phyloP scores from a whole-genome alignment of 2,329 filamentous ascomycete species.

The Neodidymelliopsis sp. region DNA sequence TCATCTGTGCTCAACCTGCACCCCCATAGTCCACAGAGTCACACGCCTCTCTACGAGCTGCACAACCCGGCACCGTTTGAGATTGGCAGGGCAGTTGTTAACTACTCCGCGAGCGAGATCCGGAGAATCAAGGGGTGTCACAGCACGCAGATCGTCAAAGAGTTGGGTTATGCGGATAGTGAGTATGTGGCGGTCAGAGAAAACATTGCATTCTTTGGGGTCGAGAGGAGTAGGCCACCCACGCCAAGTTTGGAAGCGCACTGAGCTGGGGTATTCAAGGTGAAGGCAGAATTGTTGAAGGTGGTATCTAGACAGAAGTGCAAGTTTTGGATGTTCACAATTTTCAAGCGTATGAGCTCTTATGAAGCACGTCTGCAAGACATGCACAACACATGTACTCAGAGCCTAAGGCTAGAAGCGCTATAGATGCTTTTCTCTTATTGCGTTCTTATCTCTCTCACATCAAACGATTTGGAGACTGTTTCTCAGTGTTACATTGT shows the following conservation, averaged over 20 bases:
- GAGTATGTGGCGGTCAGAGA: slow-evolving; percentile 92
- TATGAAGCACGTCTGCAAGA: no score
- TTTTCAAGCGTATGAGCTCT: no score
- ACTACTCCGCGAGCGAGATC: slow-evolving; percentile 90
- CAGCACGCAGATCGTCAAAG: slow-evolving; percentile 78
- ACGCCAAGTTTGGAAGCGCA: slow-evolving; percentile 49
- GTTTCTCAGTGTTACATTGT: no score
- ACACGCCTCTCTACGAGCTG: slow-evolving; percentile 38
- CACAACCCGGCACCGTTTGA: slow-evolving; percentile 62
- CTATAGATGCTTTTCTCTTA: no score
- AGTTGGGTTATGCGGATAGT: slow-evolving; percentile 91
- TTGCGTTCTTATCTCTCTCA: no score
- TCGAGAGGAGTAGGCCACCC: slow-evolving; percentile 48
- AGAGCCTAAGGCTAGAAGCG: no score
- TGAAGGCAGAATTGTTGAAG: no score
- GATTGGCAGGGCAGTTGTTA: slow-evolving; percentile 87
- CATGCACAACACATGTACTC: no score
- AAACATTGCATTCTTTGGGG: slow-evolving; percentile 77
- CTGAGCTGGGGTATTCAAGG: no score
- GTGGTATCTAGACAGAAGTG: no score
- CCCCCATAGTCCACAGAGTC: slow-evolving; percentile 8
- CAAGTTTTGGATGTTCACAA: no score
- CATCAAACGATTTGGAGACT: no score
- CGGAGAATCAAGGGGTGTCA: slow-evolving; percentile 81
- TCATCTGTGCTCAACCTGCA: slow-evolving; percentile 8